Evolutionary conservation across 2,329 filamentous ascomycete species (phyloP), one percentile per base, ranked within the genome.

Genomic region (Apiospora koreana): DNA sequence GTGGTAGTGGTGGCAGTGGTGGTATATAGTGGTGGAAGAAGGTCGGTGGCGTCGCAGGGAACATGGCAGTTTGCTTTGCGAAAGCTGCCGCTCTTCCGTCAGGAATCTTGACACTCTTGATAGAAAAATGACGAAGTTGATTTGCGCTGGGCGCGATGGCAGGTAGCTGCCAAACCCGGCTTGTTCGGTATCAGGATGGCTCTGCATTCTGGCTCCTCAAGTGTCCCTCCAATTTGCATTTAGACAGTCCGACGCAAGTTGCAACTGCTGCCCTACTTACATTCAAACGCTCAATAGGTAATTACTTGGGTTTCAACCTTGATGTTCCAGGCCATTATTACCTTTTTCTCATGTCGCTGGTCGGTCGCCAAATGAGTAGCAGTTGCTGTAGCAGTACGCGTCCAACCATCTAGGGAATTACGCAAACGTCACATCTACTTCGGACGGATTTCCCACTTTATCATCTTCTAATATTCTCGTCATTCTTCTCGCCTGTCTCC

Each of bases 91-190:
- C 3, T 38, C 54, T 62, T 31, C 54, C 54, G 54, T 9, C 54
- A n/a, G 28, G 54, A 54, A 54, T 62, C 31, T 35, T 62, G 54
- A 62, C 54, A 38, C 54, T 35, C 31, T 35, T 62, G 54, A 62
- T 38, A 62, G 64, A 6, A 66, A 28, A 31, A 66, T 66, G 64
- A 66, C 64, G 64, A 66, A 45, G 64, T 28, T 28, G 64, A 45
- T n/a, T 43, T 42, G 41, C 12, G 9, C 14, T 41, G 38, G 14
- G 35, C 41, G 42, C 25, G 38, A 66, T 45, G 64, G 64, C 38
- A 66, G 25, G 64, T n/a, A n/a, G n/a, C n/a, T n/a, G n/a, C n/a
- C n/a, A n/a, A n/a, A n/a, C 23, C 42, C 64, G 38, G 42, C 64
- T 25, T 45, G 18, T 9, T 58, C 50, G 50, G 50, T 35, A 12